Base-by-base conservation (phyloP, 1,284 basidiomycete genomes). In the Schizophyllum amplum region DNA sequence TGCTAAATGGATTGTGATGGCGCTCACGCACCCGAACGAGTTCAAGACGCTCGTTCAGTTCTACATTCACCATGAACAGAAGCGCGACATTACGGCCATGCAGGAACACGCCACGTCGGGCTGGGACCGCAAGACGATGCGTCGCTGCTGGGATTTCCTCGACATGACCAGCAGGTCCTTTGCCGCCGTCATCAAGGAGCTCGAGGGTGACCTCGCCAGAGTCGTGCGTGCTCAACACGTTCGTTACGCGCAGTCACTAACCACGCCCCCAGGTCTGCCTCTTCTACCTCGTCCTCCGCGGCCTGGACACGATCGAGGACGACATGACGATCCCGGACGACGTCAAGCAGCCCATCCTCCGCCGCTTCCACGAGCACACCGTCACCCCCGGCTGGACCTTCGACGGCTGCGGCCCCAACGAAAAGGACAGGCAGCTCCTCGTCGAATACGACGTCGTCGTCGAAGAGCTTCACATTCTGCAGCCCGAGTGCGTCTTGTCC, bases 241-340 rank as follows among this genome's bases (percentile, higher is more conserved):
- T 51, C 56, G 9, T 57, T 47, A 22, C 22, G 1, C 24, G 25
- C 11, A 52, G 23, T 21, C 15, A 51, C 47, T 46, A 4, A 2
- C 58, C 33, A 58, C 57, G 42, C 47, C 46, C 17, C 15, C 64
- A 95, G 93, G 85, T 98, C 62, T 94, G 92, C 70, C 72, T 99
- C 60, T 99, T 98, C 74, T 99, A 99, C 72, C 83, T 99, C 54
- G 90, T 96, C 4, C 81, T 99, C 5, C 85, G 96, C 24, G 96
- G 85, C 1, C 76, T 99, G 26, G 97, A 99, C 72, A 99, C 97
- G 11, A 83, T 99, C 60, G 96, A 99, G 71, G 96, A 99, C 70
- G 96, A 99, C 75, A 99, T 98, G 94, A 92, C 94, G 2, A 83
- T 99, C 58, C 80, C 90, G 1, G 89, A 94, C 70, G 76, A 85